These are phyloP conservation scores for Cylindrotheca closterium DNA, from an alignment of 108 stramenopile species.

Conservation along the genomic window DNA sequence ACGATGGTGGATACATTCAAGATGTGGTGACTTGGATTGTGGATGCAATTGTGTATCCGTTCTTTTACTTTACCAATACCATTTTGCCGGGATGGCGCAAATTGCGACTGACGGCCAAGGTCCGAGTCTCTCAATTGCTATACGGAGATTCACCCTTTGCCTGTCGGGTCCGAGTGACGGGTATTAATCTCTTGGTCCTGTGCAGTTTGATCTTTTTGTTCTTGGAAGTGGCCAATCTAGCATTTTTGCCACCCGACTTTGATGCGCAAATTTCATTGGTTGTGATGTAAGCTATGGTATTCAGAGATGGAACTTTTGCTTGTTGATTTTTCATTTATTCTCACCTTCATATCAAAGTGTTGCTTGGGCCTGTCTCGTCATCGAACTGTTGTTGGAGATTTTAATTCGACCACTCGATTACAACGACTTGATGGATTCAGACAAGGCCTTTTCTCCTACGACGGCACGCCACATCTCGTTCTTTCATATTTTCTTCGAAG, in stretches of 20 bases:
- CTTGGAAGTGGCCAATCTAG: conserved; percentile 64
- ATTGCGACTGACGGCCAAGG: conserved; percentile 17
- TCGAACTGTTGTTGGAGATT: conserved; percentile 76
- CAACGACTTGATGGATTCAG: conserved; percentile 50
- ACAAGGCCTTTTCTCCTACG: conserved; percentile 70
- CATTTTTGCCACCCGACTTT: conserved; percentile 46
- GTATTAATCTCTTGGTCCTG: conserved; percentile 72
- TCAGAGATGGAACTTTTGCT: neutral
- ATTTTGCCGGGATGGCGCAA: conserved; percentile 26
- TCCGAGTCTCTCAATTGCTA: conserved; percentile 18
- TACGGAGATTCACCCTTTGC: conserved; percentile 56
- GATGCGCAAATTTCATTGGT: conserved; percentile 53
- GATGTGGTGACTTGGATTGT: conserved; percentile 5
- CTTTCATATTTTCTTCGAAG: conserved; percentile 69
- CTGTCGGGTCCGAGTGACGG: conserved; percentile 52
- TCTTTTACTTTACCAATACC: conserved; percentile 1
- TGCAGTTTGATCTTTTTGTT: conserved; percentile 72
- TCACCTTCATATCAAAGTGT: conserved; percentile 23
- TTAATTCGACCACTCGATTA: conserved; percentile 71
- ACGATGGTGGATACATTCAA: conserved; percentile 14
- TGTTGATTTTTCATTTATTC: neutral
- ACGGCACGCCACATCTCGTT: conserved; percentile 65
- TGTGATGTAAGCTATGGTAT: conserved; percentile 46
- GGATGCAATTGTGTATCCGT: conserved; percentile 13
- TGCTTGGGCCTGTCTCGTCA: conserved; percentile 62